phyloP scores from a whole-genome alignment of 306 rosid genomes.

The Cicer judaicum region DNA sequence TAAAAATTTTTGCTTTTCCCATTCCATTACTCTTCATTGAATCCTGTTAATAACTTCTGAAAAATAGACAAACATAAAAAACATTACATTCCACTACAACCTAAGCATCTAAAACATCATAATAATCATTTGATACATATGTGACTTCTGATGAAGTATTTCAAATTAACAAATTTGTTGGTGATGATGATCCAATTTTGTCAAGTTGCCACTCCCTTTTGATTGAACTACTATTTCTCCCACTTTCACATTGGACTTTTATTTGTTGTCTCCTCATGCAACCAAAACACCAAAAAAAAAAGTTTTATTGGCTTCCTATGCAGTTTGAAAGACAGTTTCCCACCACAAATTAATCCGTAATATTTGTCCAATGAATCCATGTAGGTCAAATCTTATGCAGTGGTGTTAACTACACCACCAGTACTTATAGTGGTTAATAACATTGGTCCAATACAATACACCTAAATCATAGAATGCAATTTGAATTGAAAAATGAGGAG shows the following conservation, averaged over 20 bases:
- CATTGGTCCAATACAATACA: constrained; percentile 5
- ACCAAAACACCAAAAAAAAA: neutral
- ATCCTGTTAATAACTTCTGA: neutral
- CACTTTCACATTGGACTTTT: neutral
- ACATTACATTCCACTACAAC: neutral
- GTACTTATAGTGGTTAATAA: neutral
- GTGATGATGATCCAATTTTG: neutral
- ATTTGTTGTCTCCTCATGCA: neutral
- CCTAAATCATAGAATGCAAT: neutral
- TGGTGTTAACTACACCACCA: neutral
- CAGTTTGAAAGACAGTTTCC: neutral
- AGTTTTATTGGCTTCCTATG: neutral
- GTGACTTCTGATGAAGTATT: constrained; percentile 4
- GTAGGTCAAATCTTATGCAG: constrained; percentile 9
- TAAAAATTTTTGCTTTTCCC: neutral
- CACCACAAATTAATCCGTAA: neutral
- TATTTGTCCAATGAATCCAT: neutral
- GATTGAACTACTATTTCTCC: neutral
- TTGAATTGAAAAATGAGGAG: neutral
- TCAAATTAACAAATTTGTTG: neutral
- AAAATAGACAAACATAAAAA: neutral
- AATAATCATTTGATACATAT: neutral
- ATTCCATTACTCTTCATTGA: neutral
- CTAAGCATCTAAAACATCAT: constrained; percentile 8
- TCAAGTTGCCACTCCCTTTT: neutral